phyloP scores from a whole-genome alignment of 1,139 yeast genomes.

The Nematodospora anomalae region DNA sequence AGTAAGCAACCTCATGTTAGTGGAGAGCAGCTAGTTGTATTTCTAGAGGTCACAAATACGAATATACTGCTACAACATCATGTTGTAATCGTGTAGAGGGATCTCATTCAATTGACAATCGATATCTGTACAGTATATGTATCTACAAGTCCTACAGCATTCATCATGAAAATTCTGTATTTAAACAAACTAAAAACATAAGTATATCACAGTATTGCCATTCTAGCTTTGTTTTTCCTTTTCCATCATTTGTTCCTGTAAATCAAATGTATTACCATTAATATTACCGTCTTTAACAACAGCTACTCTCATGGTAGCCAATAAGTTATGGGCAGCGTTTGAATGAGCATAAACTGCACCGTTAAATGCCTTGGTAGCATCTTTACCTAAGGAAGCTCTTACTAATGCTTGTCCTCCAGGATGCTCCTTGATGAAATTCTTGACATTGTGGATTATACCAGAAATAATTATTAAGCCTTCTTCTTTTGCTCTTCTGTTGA shows the following conservation, averaged over 20 bases:
- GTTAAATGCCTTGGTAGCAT: conserved; percentile 94
- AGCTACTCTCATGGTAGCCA: conserved; percentile 95
- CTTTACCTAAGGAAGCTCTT: conserved; percentile 87
- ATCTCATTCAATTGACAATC: too few relatives aligned
- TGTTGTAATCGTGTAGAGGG: too few relatives aligned
- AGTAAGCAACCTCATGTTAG: too few relatives aligned
- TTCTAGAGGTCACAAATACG: too few relatives aligned
- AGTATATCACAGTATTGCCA: conserved; percentile 1
- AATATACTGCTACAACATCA: too few relatives aligned
- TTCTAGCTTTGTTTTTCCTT: conserved; percentile 23
- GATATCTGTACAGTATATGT: too few relatives aligned
- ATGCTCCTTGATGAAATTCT: conserved; percentile 82
- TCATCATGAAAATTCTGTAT: not conserved
- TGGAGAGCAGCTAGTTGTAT: too few relatives aligned
- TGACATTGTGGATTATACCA: conserved; percentile 93
- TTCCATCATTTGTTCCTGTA: conserved; percentile 52
- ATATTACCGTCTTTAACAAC: conserved; percentile 72
- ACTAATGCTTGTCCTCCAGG: conserved; percentile 97
- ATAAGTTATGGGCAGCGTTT: conserved; percentile 94
- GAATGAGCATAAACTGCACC: conserved; percentile 98
- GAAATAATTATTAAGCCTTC: conserved; percentile 74
- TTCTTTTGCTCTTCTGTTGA: conserved; percentile 61
- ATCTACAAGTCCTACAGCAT: too few relatives aligned
- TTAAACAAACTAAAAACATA: not conserved
- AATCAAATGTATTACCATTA: conserved; percentile 49